Evolutionary conservation across 139 green algal species (phyloP), one percentile per base, ranked within the genome.

Genomic region (Spirogloea muscicola): DNA sequence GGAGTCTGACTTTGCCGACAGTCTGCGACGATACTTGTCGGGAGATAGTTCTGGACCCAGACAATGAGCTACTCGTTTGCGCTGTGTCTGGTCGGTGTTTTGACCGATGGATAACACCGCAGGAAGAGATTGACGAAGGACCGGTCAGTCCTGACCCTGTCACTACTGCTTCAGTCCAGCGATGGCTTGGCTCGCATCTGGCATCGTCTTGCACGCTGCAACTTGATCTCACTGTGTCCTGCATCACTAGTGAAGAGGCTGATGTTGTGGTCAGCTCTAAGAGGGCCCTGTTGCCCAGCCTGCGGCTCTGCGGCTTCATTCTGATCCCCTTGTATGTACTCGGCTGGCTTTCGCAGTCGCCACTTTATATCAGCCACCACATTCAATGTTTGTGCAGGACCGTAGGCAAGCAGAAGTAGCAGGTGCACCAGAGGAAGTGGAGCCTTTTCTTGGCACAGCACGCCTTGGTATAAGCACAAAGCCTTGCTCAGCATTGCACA

Each of bases 11-110:
- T 64, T 2, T 68, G 38, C 42, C 13, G 31, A 13, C 69, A 79
- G 73, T 81, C n/a, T 81, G 73, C 51, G 73, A 81, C 29, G 73
- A 81, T 10, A 81, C 49, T 16, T 81, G 73, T 74, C 33, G 10
- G 3, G 73, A 81, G 49, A 38, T 58, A 2, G 9, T 81, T n/a
- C 27, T 40, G 31, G 73, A 81, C 5, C 43, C 73, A 29, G 49
- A 55, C 13, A 79, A 49, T 37, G 33, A 79, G 42, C 55, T 81
- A 18, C 73, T 81, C 3, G 73, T 81, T 36, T 81, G 73, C 37
- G 39, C 68, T 0, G 52, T 81, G 6, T 82, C 71, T 5, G 73
- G 73, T 10, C 65, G 73, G 10, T 81, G 73, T 31, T 81, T 81
- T 25, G 73, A 81, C 31, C 49, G 73, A 25, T 74, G 51, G 64